These are phyloP conservation scores for Penicillium sp. DNA, from an alignment of 2,329 filamentous ascomycete genomes.

Conservation along the genomic window DNA sequence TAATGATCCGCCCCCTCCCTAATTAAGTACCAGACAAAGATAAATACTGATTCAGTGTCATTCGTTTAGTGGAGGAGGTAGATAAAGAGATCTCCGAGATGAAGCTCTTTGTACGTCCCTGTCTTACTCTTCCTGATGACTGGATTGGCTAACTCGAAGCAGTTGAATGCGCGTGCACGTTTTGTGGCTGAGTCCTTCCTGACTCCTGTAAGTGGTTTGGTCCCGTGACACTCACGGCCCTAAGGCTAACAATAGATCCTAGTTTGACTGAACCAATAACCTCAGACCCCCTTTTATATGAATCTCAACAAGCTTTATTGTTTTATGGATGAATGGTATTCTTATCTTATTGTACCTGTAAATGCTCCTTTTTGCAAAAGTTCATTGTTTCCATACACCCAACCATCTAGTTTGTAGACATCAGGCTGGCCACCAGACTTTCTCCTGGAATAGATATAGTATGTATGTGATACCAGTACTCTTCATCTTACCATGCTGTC, in stretches of 20 bases:
- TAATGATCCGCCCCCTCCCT: background rate
- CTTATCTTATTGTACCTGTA: background rate
- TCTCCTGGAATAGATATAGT: background rate
- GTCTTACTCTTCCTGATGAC: conserved; percentile 1
- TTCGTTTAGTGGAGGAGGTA: conserved; percentile 74
- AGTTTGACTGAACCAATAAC: conserved; percentile 19
- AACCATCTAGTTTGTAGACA: background rate
- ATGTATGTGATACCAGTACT: background rate
- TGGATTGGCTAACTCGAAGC: conserved; percentile 28
- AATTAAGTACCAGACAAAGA: background rate
- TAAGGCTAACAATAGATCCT: conserved; percentile 7
- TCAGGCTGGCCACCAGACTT: background rate
- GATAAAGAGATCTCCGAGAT: conserved; percentile 99
- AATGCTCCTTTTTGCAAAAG: background rate
- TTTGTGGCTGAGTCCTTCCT: conserved; percentile 98
- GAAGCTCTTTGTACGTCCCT: conserved; percentile 86
- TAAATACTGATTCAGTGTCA: background rate
- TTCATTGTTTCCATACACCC: background rate
- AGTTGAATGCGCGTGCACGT: conserved; percentile 94
- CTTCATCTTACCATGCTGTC: background rate
- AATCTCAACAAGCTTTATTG: background rate
- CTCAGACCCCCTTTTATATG: background rate
- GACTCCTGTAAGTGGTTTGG: conserved; percentile 66
- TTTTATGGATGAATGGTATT: background rate
- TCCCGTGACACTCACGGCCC: background rate